Conservation (phyloP, 495 filamentous ascomycete species). For the Diplogelasinospora grovesii region DNA sequence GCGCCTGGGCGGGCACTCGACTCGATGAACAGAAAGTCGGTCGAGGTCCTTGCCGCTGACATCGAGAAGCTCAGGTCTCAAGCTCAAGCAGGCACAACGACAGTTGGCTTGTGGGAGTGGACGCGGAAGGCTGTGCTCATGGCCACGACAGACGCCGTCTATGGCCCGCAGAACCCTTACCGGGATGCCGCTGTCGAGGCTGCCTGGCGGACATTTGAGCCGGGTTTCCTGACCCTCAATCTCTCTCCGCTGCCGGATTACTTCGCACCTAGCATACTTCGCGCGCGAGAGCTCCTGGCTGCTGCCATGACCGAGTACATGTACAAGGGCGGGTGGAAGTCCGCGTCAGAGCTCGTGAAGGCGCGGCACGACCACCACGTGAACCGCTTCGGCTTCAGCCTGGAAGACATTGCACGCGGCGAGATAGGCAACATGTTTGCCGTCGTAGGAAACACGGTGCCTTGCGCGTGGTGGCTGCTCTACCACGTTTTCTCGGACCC, state of each 20-base stretch:
- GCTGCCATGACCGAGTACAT: constrained; percentile 15
- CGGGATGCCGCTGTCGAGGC: constrained; percentile 10
- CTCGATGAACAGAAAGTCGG: constrained; percentile 12
- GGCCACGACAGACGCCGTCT: constrained; percentile 15
- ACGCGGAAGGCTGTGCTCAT: constrained; percentile 7
- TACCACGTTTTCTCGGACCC: constrained; percentile 12
- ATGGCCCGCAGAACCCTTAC: constrained; percentile 16
- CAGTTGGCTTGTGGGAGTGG: constrained; percentile 10
- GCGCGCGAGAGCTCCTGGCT: constrained; percentile 13
- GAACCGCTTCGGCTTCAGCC: constrained; percentile 5
- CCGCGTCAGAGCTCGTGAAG: constrained; percentile 13
- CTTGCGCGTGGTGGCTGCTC: constrained; percentile 20
- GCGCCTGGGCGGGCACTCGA: constrained; percentile 16
- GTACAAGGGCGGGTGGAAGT: constrained; percentile 9
- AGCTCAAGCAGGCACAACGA: background rate
- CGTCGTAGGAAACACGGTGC: constrained; percentile 1
- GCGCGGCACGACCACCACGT: constrained; percentile 16
- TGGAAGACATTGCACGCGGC: constrained; percentile 19
- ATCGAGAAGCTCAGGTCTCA: constrained; percentile 6
- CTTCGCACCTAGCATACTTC: constrained; percentile 9
- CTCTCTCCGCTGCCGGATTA: constrained; percentile 11
- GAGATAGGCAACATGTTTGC: constrained; percentile 18
- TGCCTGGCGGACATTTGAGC: constrained; percentile 15
- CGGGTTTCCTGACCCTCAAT: constrained; percentile 14
- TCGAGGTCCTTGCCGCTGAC: constrained; percentile 11